Percentiles rank a stretch among this genome's conserved stretches.
Conservation (phyloP, 2,329 filamentous ascomycete genomes). For the Tolypocladium guangdongense region DNA sequence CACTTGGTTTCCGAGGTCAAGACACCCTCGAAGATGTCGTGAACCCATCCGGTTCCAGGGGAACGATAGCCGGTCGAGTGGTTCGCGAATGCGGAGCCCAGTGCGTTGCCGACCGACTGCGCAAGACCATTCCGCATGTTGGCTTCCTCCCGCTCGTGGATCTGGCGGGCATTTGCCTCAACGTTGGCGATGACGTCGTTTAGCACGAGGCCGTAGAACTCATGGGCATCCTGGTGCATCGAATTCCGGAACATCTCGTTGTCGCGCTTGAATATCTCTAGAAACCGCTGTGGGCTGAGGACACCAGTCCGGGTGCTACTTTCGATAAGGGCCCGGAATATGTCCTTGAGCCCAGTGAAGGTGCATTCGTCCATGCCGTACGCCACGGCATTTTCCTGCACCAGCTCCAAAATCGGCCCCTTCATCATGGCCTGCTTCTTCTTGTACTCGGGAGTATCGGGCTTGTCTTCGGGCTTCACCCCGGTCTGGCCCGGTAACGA, state of each 20-base stretch:
- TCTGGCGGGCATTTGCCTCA: conserved; percentile 67
- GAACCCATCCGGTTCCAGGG: conserved; percentile 75
- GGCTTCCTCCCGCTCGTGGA: conserved; percentile 38
- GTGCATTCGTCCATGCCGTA: conserved; percentile 94
- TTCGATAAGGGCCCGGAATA: conserved; percentile 81
- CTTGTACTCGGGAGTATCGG: conserved; percentile 92
- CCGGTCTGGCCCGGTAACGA: conserved; percentile 43
- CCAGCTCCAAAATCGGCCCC: conserved; percentile 77
- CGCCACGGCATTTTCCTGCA: conserved; percentile 63
- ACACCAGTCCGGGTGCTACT: conserved; percentile 78
- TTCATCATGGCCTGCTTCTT: conserved; percentile 90
- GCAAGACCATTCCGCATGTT: conserved; percentile 32
- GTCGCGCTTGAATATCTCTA: conserved; percentile 86
- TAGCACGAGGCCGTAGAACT: conserved; percentile 89
- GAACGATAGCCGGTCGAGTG: conserved; percentile 36
- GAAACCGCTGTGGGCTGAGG: conserved; percentile 80
- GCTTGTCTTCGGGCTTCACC: conserved; percentile 74
- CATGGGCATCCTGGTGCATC: conserved; percentile 97
- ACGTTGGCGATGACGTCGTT: conserved; percentile 94
- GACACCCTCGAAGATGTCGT: conserved; percentile 91
- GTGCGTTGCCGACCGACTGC: conserved; percentile 36
- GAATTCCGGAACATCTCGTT: conserved; percentile 96
- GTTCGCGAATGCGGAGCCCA: conserved; percentile 22
- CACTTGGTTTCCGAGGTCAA: conserved; percentile 95
- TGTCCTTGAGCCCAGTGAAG: conserved; percentile 90